Base-by-base conservation (phyloP, 768 basidiomycete species). In the Macrolepiota dolichaula region DNA sequence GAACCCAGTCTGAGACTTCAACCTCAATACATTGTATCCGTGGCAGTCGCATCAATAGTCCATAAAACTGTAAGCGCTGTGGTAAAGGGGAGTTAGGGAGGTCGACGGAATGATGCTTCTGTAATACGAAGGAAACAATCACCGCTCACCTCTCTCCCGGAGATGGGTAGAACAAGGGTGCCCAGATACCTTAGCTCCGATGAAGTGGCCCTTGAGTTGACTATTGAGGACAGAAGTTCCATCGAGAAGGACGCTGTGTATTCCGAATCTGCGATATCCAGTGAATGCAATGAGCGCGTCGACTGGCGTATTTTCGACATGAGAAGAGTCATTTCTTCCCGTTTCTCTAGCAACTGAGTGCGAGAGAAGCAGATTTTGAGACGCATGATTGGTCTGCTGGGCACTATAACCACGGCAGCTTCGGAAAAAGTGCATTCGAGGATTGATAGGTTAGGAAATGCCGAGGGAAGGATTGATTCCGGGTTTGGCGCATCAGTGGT, bases 351-450 rank as follows among this genome's bases (percentile, higher is more conserved):
- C 1, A 73, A 55, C 54, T 74, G 76, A n/a, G 81, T 74, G 55
- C 76, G 75, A 24, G 87, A 87, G 70, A 89, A 86, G 67, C 87
- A 88, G 5, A 87, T 87, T 71, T 89, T 89, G 59, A 89, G 76
- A 57, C 80, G 81, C 1, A 81, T 78, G 42, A 90, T 71, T 6
- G 87, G 86, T 2, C 87, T 79, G 11, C 76, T 76, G 0, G 87
- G 85, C 22, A 83, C 78, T 10, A 89, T 71, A 15, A 77, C 77
- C 52, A 76, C 76, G 3, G 83, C 87, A 0, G 86, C 88, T 70
- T 86, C 86, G 17, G 81, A 73, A 70, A 88, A 88, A 1, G 87
- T 87, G 70, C 88, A 89, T 71, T 88, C 85, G 44, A 89, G 69
- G 25, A 73, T 79, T 4, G 81, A 74, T 24, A 89, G 73, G 51